Evolutionary conservation across 768 basidiomycete species (phyloP).

Genomic region (Krasilnikovozyma curviuscula): DNA sequence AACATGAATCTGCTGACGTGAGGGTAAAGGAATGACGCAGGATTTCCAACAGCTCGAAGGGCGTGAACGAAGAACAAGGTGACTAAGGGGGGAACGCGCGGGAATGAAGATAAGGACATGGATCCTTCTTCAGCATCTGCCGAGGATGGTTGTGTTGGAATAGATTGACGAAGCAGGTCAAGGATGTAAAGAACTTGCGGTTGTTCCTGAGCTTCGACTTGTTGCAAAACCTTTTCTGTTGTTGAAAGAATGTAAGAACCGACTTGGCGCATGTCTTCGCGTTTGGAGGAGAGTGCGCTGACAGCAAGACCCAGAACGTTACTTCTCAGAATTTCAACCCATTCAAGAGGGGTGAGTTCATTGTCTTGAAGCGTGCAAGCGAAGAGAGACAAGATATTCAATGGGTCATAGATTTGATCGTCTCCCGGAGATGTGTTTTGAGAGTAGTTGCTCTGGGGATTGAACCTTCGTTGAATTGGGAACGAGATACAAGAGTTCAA

Average conservation of each 20-base stretch:
- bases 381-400: slow-evolving; percentile 51
- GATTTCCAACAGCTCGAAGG: slow-evolving; percentile 62
- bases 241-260: slow-evolving; percentile 44
- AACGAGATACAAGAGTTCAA: slow-evolving; percentile 54
- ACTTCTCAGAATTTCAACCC: slow-evolving; percentile 70
- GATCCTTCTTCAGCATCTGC: background rate
- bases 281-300: slow-evolving; percentile 48
- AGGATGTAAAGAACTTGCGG: slow-evolving; percentile 55
- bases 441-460: slow-evolving; percentile 24
- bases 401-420: slow-evolving; percentile 49
- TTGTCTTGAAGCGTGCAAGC: slow-evolving; percentile 44
- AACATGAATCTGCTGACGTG: slow-evolving; percentile 69
- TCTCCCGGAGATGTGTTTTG: too few relatives aligned
- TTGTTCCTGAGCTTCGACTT: too few relatives aligned
- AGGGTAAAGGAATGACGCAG: slow-evolving; percentile 74
- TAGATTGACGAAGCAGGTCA: slow-evolving; percentile 40
- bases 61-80: slow-evolving; percentile 69
- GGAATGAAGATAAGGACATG: slow-evolving; percentile 25
- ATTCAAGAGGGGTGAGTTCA: slow-evolving; percentile 39
- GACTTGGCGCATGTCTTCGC: slow-evolving; percentile 39
- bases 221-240: slow-evolving; percentile 47
- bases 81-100: slow-evolving; percentile 53
- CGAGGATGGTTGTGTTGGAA: slow-evolving; percentile 29
- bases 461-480: slow-evolving; percentile 43
- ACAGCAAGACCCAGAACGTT: slow-evolving; percentile 58